Evolutionary conservation across 1,284 basidiomycete genomes (phyloP).

Genomic region (Ustilago trichophora): DNA sequence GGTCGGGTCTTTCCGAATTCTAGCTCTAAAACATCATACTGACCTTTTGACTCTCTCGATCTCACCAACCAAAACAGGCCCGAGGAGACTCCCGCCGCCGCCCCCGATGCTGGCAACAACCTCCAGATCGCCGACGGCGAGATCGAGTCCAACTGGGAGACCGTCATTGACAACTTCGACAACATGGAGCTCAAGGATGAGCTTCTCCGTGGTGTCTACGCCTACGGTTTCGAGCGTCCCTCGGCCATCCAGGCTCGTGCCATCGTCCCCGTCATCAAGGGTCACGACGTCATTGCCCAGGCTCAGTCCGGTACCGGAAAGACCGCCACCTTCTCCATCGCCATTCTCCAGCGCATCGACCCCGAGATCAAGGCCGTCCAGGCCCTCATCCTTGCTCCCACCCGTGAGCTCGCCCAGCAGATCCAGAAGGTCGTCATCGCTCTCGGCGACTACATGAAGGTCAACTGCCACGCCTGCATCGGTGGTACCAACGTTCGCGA

Average conservation of each 20-base stretch:
- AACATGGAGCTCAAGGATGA: conserved; percentile 94
- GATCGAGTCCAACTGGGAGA: conserved; percentile 99
- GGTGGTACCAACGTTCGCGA: conserved; percentile 93
- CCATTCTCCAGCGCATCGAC: conserved; percentile 88
- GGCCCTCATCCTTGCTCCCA: conserved; percentile 91
- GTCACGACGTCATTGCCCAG: conserved; percentile 95
- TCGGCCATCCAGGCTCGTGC: conserved; percentile 97
- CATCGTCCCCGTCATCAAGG: conserved; percentile 95
- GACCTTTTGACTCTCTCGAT: too few relatives aligned
- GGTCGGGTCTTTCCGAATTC: too few relatives aligned
- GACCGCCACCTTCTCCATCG: conserved; percentile 97
- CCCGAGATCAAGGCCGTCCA: conserved; percentile 88
- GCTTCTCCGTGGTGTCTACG: conserved; percentile 90
- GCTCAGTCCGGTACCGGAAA: conserved; percentile 96
- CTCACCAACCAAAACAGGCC: too few relatives aligned
- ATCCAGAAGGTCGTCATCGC: conserved; percentile 92
- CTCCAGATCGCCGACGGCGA: conserved; percentile 64
- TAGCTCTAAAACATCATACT: conserved; percentile 25
- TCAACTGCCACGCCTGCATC: conserved; percentile 93
- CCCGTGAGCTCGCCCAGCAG: conserved; percentile 96
- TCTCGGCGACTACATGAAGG: conserved; percentile 87
- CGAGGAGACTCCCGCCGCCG: conserved; percentile 56
- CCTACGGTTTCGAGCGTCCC: conserved; percentile 93
- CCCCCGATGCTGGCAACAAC: conserved; percentile 47
- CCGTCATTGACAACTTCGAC: conserved; percentile 90